Percentiles rank a stretch among this genome's conserved stretches.
phyloP scores from a whole-genome alignment of 768 basidiomycete species.

The Termitomyces bulborhizus region DNA sequence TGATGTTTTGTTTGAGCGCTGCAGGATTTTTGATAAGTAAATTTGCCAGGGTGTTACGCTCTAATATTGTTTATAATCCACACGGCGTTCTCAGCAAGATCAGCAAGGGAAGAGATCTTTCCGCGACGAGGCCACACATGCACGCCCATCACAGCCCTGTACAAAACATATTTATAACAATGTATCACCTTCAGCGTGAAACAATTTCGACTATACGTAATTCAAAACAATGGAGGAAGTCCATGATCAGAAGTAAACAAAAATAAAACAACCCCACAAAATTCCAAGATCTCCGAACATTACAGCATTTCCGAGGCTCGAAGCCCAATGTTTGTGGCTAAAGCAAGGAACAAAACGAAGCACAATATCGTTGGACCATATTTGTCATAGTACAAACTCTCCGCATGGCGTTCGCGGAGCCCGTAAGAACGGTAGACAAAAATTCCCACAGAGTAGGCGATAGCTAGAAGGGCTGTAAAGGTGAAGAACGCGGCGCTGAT shows the following conservation, averaged over 20 bases:
- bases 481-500: constrained; percentile 89
- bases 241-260: neutral
- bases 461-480: constrained; percentile 78
- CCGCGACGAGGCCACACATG: no score
- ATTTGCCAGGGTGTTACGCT: no score
- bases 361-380: constrained; percentile 80
- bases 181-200: neutral
- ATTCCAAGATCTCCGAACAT: neutral
- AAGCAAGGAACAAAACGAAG: constrained; percentile 57
- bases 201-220: neutral
- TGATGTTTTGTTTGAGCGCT: neutral
- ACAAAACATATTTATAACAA: neutral
- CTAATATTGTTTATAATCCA: no score
- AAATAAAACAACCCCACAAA: neutral
- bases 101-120: neutral
- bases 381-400: constrained; percentile 85
- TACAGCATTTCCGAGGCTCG: constrained; percentile 49
- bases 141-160: no score
- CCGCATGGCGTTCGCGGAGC: constrained; percentile 64
- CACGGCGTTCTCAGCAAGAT: neutral
- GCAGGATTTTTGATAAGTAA: neutral
- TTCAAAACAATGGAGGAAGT: neutral
- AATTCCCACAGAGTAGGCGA: constrained; percentile 79
- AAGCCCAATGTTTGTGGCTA: constrained; percentile 71
- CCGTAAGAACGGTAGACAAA: constrained; percentile 72